These are phyloP conservation scores for Calonectria hawksworthii DNA, from an alignment of 2,329 filamentous ascomycete species.

Conservation along the genomic window DNA sequence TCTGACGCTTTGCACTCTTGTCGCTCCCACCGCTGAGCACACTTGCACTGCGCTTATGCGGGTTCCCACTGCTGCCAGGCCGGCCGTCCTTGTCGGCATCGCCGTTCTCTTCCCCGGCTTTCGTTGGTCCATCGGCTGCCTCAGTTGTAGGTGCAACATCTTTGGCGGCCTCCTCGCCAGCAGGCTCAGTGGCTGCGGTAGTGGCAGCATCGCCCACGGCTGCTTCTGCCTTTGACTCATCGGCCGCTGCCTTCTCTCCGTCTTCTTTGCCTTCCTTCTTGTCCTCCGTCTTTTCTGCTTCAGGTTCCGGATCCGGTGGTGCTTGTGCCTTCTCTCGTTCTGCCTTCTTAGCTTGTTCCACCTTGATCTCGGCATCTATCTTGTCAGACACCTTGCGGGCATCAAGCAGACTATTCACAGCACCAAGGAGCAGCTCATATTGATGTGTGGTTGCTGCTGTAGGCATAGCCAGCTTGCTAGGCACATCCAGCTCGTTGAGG, in stretches of 20 bases:
- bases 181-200: slow-evolving; percentile 22
- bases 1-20: slow-evolving; percentile 70
- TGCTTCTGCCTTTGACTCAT: slow-evolving; percentile 31
- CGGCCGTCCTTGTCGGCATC: slow-evolving; percentile 49
- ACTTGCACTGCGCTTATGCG: slow-evolving; percentile 86
- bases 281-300: slow-evolving; percentile 37
- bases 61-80: slow-evolving; percentile 56
- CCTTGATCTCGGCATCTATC: slow-evolving; percentile 77
- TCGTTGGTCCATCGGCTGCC: slow-evolving; percentile 18
- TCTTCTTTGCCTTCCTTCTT: slow-evolving; percentile 27
- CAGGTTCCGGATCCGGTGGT: slow-evolving; percentile 26
- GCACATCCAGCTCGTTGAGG: slow-evolving; percentile 79
- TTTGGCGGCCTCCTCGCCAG: slow-evolving; percentile 37
- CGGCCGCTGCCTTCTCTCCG: slow-evolving; percentile 28
- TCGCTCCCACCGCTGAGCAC: slow-evolving; percentile 81
- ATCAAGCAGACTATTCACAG: slow-evolving; percentile 79
- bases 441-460: slow-evolving; percentile 78
- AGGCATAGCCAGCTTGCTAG: slow-evolving; percentile 78
- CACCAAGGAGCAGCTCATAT: slow-evolving; percentile 79
- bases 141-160: slow-evolving; percentile 25
- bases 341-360: slow-evolving; percentile 69
- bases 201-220: slow-evolving; percentile 39
- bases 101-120: slow-evolving; percentile 35
- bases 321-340: slow-evolving; percentile 61
- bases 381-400: slow-evolving; percentile 82